Evolutionary conservation across 495 filamentous ascomycete species (phyloP), one percentile per base, ranked within the genome.

Genomic region (Parathielavia hyrcaniae): DNA sequence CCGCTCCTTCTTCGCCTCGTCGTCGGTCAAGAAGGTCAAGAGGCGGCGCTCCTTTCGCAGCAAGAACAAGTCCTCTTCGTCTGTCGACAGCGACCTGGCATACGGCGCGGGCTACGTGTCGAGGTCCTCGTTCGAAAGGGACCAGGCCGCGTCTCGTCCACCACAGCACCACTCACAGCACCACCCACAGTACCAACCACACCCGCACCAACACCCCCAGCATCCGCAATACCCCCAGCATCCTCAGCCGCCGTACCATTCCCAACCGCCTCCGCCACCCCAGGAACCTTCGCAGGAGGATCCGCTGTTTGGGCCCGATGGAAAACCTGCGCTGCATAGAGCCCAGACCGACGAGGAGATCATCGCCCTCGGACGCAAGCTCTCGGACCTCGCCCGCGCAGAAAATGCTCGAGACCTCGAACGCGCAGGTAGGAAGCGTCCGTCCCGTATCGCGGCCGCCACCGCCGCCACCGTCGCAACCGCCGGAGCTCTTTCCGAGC

Each of bases 61-160:
- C 34, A 75, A 73, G 38, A 81, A 80, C 62, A 72, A 68, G 20
- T 79, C 75, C 17, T 74, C 73, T 5, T 77, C 74, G 7, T 76
- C 75, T 5, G 68, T 81, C 40, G 73, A 79, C 50, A 75, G 73
- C 43, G 79, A 81, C 51, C 62, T 83, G 44, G 80, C 79, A 22
- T 83, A 83, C 58, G 80, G 80, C 36, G 73, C 68, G 17, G 80
- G 79, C 10, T 83, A 79, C 59, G 68, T 81, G 44, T 75, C 76
- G 34, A 65, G 69, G 41, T 67, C 59, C 0, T 69, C 69, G 32
- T 63, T 71, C 22, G 62, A 61, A 13, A 59, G 61, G 47, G 58
- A 60, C 26, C 64, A 57, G 22, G 59, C 26, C 17, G 41, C 22
- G 17, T 36, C 45, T 9, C n/a, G 36, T 46, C 62, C 54, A 16